These are phyloP conservation scores for Stemphylium lycopersici DNA, from an alignment of 2,329 filamentous ascomycete genomes.

Conservation along the genomic window DNA sequence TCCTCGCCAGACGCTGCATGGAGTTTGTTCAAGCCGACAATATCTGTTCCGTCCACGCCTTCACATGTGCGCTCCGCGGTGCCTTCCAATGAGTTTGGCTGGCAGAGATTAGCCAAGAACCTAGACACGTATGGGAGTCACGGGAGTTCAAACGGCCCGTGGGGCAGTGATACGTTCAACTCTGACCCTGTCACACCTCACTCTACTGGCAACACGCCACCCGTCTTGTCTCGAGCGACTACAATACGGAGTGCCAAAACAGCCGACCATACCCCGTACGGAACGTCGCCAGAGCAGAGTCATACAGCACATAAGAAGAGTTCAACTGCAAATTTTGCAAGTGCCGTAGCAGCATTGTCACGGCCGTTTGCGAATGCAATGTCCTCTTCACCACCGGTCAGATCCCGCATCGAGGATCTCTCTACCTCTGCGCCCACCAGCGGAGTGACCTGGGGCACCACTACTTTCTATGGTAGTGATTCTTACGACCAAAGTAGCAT, in stretches of 20 bases:
- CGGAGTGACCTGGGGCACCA: constrained; percentile 56
- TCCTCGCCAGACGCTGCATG: constrained; percentile 51
- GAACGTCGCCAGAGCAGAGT: constrained; percentile 51
- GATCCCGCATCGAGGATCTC: constrained; percentile 46
- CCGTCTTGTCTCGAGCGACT: constrained; percentile 51
- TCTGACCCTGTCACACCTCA: constrained; percentile 58
- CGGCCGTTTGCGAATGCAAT: constrained; percentile 48
- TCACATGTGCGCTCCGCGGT: constrained; percentile 40
- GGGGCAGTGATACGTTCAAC: constrained; percentile 49
- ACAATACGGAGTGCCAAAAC: constrained; percentile 44
- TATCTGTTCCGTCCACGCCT: constrained; percentile 42
- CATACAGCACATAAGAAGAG: constrained; percentile 39
- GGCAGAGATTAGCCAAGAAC: constrained; percentile 37
- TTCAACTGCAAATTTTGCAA: constrained; percentile 48
- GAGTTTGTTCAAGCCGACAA: constrained; percentile 51
- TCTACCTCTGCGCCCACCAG: constrained; percentile 51
- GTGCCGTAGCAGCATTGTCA: constrained; percentile 48
- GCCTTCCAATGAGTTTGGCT: constrained; percentile 39
- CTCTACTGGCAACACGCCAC: constrained; percentile 61
- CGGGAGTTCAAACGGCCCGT: constrained; percentile 58
- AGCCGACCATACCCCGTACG: constrained; percentile 49
- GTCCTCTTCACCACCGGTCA: constrained; percentile 48
- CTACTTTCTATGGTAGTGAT: constrained; percentile 48
- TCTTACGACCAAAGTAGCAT: constrained; percentile 35
- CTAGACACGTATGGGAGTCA: constrained; percentile 55